Evolutionary conservation across 2,329 filamentous ascomycete genomes (phyloP), one percentile per base, ranked within the genome.

Genomic region (Paecilomyces fulvus): DNA sequence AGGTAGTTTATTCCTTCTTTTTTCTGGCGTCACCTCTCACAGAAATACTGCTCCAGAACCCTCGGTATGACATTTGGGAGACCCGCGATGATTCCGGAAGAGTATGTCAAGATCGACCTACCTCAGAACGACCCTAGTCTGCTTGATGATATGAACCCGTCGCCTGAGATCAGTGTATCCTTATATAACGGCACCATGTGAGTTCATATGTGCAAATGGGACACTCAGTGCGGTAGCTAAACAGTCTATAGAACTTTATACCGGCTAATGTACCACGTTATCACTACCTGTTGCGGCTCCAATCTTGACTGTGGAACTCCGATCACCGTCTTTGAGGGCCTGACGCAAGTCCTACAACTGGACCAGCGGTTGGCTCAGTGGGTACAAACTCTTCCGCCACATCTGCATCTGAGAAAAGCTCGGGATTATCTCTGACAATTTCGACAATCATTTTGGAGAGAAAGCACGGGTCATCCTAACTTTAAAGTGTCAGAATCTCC

Each of bases 41-140:
- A 50, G 21, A 21, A 5, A 10, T 5, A 12, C 21, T 11, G 10
- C 20, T 28, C 3, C 51, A 77, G 72, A 58, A 75, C 74, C 9
- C 60, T 80, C 48, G 79, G 78, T 60, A 79, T 80, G 74, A 80
- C 77, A 0, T 78, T 80, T 58, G 79, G 79, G 1, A 68, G 79
- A 0, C 79, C 79, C 0, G 65, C 72, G 0, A 66, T 73, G 0
- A 80, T 81, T 20, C 74, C 76, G 0, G 72, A 79, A 3, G 69
- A 69, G 43, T 76, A 77, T 48, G 66, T 80, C 48, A 68, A 68
- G 53, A 61, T 77, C 1, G 66, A 72, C n/a, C 58, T 77, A 6
- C 74, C 75, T 6, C 50, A 6, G 20, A 20, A 48, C 8, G 20
- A 43, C 28, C 23, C 25, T 3, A n/a, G 28, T n/a, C 37, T 55